A percentile compares a stretch with the other conserved stretches of the same genome.
phyloP scores from a whole-genome alignment of 208 protist genomes.

The Naegleria fowleri region DNA sequence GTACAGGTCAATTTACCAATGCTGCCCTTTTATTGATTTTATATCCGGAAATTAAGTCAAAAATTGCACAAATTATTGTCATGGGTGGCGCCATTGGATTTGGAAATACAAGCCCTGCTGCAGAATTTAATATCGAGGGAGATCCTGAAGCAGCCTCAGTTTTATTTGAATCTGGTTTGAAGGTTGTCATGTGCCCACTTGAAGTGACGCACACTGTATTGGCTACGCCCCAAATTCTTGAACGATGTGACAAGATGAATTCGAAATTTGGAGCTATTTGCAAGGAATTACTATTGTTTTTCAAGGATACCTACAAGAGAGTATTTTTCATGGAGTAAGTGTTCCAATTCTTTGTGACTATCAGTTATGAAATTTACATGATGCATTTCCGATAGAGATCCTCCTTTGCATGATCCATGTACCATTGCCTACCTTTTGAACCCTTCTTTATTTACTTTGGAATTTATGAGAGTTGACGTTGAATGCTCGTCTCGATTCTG shows the following conservation, averaged over 20 bases:
- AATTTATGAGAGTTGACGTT: slow-evolving; percentile 55
- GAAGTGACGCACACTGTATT: slow-evolving; percentile 69
- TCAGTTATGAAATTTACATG: no score
- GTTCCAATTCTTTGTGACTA: not conserved
- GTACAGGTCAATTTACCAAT: slow-evolving; percentile 68
- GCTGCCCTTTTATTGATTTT: slow-evolving; percentile 60
- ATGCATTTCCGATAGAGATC: slow-evolving; percentile 39
- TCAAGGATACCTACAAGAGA: slow-evolving; percentile 14
- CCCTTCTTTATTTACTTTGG: slow-evolving; percentile 55
- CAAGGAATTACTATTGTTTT: not conserved
- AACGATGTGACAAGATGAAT: slow-evolving; percentile 45
- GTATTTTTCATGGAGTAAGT: not conserved
- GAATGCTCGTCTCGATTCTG: slow-evolving; percentile 52
- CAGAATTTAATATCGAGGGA: slow-evolving; percentile 67
- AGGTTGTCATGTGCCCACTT: slow-evolving; percentile 66
- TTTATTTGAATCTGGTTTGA: slow-evolving; percentile 53
- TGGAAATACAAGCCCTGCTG: slow-evolving; percentile 55
- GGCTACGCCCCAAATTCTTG: slow-evolving; percentile 49
- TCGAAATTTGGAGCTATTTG: slow-evolving; percentile 21
- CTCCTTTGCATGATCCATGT: slow-evolving; percentile 65
- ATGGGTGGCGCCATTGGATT: slow-evolving; percentile 63
- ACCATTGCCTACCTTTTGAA: slow-evolving; percentile 65
- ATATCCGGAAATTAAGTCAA: slow-evolving; percentile 61
- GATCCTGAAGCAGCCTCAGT: slow-evolving; percentile 69
- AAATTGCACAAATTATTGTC: slow-evolving; percentile 63